A percentile compares a stretch with the other conserved stretches of the same genome.
These are phyloP conservation scores for Trichoderma sp. DNA, from an alignment of 2,329 filamentous ascomycete genomes.

Conservation along the genomic window DNA sequence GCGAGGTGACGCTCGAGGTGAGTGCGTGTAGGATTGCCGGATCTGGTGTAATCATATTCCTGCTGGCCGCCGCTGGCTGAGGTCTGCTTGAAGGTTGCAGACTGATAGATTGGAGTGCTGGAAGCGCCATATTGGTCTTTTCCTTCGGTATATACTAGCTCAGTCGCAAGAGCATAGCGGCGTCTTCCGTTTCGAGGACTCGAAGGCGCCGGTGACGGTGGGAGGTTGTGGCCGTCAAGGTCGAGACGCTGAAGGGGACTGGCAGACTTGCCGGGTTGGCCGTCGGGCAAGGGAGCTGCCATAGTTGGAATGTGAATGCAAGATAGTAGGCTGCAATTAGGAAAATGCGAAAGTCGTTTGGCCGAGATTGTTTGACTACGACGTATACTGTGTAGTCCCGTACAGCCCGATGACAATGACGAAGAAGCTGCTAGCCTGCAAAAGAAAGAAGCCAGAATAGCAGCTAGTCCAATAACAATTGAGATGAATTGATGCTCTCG, in stretches of 20 bases:
- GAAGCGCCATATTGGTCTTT: constrained; percentile 97
- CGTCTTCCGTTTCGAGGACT: constrained; percentile 78
- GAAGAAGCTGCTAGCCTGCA: not conserved
- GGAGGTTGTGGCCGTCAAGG: constrained; percentile 79
- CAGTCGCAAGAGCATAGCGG: constrained; percentile 91
- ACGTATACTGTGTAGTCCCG: constrained; percentile 2
- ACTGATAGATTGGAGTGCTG: constrained; percentile 97
- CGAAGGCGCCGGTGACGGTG: constrained; percentile 89
- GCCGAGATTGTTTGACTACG: not conserved
- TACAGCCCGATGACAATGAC: not conserved
- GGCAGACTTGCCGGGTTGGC: constrained; percentile 28
- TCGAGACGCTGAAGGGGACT: constrained; percentile 63
- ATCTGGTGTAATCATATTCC: constrained; percentile 98
- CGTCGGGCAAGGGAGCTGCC: constrained; percentile 33
- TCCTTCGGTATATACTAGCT: constrained; percentile 93
- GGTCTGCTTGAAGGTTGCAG: constrained; percentile 95
- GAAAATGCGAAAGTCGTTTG: not conserved
- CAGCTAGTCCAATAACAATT: not conserved
- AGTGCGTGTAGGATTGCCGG: constrained; percentile 92
- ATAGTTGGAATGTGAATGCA: constrained; percentile 26
- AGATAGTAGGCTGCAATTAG: not conserved
- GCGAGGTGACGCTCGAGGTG: constrained; percentile 95
- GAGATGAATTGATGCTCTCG: not conserved
- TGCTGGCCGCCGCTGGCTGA: constrained; percentile 73
- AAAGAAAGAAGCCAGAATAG: not conserved